Evolutionary conservation across 306 rosid genomes (phyloP), one percentile per base, ranked within the genome.

Genomic region (Comarum palustre): DNA sequence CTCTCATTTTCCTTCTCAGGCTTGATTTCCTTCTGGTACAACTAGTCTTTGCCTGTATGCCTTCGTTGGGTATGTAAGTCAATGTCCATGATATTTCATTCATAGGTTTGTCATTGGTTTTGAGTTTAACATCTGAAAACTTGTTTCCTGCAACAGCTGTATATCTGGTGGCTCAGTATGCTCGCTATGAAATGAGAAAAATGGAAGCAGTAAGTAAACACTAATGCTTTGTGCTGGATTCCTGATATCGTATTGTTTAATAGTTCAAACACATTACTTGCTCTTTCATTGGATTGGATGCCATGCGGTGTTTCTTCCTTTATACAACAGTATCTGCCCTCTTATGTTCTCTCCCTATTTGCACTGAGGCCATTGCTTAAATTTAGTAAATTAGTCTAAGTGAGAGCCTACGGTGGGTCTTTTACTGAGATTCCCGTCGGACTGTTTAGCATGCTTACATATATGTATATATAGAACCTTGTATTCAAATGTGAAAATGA

Each of bases 21-120:
- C 2, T 91, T 58, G 98, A 91, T 79, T 94, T 94, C 78, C 96
- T 88, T 85, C 86, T 94, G 61, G 96, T 91, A 71, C 97, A 94
- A 77, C 77, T 91, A 42, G 88, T 89, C 79, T 89, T 89, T 73
- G 91, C 80, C 46, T 94, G 92, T 82, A 70, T 94, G 91, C 97
- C 99, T 82, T 89, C 99, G 60, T 74, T 91, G 71, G 96, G 96
- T 89, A 86, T 65, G 82, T 75, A 45, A 43, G 31, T 36, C 50
- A 27, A 5, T 4, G 48, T 14, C 19, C 80, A 29, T 17, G 36
- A n/a, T 41, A 19, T 65, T 69, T 48, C 24, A 12, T 36, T 1
- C n/a, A 68, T 72, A 58, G 47, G 34, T 29, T 46, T 82, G 38
- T 68, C 69, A 1, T 19, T 47, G 34, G 4, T 74, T 71, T 27